Evolutionary conservation across 2,329 filamentous ascomycete species (phyloP).

Genomic region (Trichoderma hamatum): DNA sequence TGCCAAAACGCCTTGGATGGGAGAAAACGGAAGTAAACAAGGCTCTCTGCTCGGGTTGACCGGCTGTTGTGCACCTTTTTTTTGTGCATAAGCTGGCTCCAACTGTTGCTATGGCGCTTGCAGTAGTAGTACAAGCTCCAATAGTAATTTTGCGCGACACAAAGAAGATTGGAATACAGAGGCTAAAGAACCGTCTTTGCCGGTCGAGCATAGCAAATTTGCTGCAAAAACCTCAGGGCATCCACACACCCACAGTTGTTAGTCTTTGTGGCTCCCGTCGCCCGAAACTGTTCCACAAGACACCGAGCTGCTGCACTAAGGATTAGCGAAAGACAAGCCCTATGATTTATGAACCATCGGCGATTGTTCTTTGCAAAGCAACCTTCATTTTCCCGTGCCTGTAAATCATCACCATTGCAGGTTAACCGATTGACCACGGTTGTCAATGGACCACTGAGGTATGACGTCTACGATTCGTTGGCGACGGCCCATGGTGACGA

Average conservation of each 20-base stretch:
- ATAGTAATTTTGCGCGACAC: neutral
- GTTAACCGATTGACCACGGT: neutral
- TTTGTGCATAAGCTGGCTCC: neutral
- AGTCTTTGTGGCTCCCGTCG: neutral
- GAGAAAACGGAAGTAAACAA: constrained; percentile 11
- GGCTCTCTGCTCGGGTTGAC: neutral
- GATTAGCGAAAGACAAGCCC: constrained; percentile 10
- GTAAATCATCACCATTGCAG: neutral
- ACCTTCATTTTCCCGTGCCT: constrained; percentile 8
- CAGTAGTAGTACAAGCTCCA: neutral
- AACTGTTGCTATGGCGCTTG: neutral
- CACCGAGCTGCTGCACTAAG: constrained; percentile 11
- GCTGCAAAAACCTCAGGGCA: neutral
- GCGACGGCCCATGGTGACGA: constrained; percentile 5
- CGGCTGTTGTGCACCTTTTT: neutral
- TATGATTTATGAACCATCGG: neutral
- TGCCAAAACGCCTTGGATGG: neutral
- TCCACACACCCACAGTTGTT: neutral
- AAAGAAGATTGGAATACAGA: neutral
- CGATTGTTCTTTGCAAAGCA: neutral
- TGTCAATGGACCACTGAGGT: neutral
- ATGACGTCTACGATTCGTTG: constrained; percentile 9
- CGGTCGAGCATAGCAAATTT: neutral
- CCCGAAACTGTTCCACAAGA: neutral
- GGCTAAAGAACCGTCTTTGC: constrained; percentile 3